Conservation (phyloP, 1,139 yeast genomes). For the Hansenula sp. region DNA sequence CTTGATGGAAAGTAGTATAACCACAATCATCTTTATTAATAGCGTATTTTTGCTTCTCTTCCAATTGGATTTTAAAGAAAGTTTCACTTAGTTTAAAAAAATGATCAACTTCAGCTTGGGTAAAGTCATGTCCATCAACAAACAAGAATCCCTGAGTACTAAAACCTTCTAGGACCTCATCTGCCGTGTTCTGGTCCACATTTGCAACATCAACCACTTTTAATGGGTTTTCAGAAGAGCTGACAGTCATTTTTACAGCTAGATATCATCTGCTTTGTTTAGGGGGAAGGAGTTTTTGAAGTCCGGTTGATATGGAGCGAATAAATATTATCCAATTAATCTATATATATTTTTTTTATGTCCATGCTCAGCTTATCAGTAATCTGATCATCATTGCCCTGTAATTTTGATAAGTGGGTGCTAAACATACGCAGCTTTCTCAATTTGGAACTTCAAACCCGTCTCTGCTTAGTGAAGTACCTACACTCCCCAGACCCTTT, state of each 20-base stretch:
- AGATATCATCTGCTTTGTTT: too few species aligned
- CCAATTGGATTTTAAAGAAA: slow-evolving; percentile 50
- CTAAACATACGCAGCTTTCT: too few species aligned
- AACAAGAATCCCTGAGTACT: slow-evolving; percentile 66
- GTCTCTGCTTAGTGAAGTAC: too few species aligned
- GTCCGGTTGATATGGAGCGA: too few species aligned
- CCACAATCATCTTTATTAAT: slow-evolving; percentile 57
- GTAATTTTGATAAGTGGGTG: too few species aligned
- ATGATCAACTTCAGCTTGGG: slow-evolving; percentile 50
- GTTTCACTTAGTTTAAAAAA: slow-evolving; percentile 50
- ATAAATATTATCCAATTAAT: too few species aligned
- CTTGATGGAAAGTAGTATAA: slow-evolving; percentile 56
- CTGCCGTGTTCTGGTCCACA: slow-evolving; percentile 40
- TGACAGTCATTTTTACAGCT: slow-evolving; percentile 1
- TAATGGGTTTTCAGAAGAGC: slow-evolving; percentile 30
- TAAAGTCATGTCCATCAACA: slow-evolving; percentile 67
- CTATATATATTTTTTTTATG: too few species aligned
- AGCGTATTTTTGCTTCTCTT: slow-evolving; percentile 41
- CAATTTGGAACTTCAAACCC: too few species aligned
- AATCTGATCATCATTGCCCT: too few species aligned
- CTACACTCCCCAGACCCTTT: too few species aligned
- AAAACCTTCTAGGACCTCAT: slow-evolving; percentile 57
- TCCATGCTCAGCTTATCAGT: too few species aligned
- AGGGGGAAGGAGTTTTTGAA: too few species aligned
- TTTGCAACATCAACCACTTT: slow-evolving; percentile 53